Percentiles rank a stretch among this genome's conserved stretches.
Conservation (phyloP, 768 basidiomycete genomes). For the Hypholoma fasciculare region DNA sequence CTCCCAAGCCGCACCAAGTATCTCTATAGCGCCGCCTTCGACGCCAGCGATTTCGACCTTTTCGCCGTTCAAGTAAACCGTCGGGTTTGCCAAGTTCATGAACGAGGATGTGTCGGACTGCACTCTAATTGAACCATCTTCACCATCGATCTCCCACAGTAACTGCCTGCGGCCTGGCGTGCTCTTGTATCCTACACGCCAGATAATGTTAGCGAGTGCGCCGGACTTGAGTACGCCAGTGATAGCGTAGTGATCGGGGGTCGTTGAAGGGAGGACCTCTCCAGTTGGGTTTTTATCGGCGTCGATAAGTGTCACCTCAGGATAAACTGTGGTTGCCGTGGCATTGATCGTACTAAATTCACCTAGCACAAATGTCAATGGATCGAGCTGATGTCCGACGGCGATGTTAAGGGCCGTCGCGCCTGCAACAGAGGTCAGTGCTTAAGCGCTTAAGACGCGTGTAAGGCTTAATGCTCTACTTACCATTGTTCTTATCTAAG, state of each 20-base stretch:
- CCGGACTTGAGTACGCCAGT: constrained; percentile 29
- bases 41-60: neutral
- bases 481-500: neutral
- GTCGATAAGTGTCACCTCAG: constrained; percentile 2
- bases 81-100: neutral
- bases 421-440: neutral
- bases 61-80: neutral
- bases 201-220: constrained; percentile 25
- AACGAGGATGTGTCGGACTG: neutral
- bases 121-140: constrained; percentile 23
- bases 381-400: constrained; percentile 19
- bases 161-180: constrained; percentile 24
- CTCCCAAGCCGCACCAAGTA: neutral
- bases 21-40: neutral
- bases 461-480: neutral
- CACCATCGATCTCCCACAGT: constrained; percentile 35
- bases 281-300: constrained; percentile 2
- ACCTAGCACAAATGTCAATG: constrained; percentile 9
- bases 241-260: constrained; percentile 27
- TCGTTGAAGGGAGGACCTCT: neutral
- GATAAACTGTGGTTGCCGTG: constrained; percentile 4
- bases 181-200: constrained; percentile 20
- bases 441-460: neutral
- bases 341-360: constrained; percentile 7
- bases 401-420: neutral